Evolutionary conservation across 129 eudicot genomes (phyloP).

Genomic region (Arctium minus): DNA sequence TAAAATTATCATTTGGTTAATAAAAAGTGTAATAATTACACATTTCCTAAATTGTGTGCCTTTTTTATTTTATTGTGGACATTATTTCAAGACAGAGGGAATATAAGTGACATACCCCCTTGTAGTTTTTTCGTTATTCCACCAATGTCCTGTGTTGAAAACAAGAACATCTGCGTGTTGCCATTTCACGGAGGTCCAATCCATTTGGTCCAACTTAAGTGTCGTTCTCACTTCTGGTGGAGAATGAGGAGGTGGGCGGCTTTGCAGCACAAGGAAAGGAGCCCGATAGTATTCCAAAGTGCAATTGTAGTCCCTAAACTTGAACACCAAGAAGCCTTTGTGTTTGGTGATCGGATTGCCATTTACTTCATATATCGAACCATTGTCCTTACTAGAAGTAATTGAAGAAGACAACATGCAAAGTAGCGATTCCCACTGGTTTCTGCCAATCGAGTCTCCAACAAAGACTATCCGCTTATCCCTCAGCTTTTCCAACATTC

Average conservation of each 20-base stretch:
- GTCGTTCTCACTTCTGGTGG: conserved; percentile 50
- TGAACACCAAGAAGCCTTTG: conserved; percentile 87
- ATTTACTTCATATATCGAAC: conserved; percentile 80
- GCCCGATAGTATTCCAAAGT: conserved; percentile 90
- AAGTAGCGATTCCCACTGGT: conserved; percentile 92
- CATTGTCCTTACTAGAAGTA: conserved; percentile 34
- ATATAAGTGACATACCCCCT: conserved; percentile 47
- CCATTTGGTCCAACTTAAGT: conserved; percentile 69
- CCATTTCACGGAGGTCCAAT: conserved; percentile 83
- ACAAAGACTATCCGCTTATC: conserved; percentile 78
- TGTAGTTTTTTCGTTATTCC: conserved; percentile 93
- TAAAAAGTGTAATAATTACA: background rate
- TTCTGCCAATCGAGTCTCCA: conserved; percentile 95
- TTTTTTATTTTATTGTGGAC: background rate
- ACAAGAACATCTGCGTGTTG: conserved; percentile 71
- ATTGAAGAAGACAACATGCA: conserved; percentile 80
- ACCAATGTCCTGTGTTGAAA: conserved; percentile 96
- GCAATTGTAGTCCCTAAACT: conserved; percentile 72
- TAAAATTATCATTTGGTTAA: background rate
- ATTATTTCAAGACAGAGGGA: background rate
- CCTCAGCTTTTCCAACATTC: conserved; percentile 73
- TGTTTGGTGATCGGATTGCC: conserved; percentile 94
- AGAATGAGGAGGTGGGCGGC: conserved; percentile 70
- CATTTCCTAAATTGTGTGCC: background rate
- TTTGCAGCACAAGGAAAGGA: conserved; percentile 84